Evolutionary conservation across 1,139 yeast genomes (phyloP), one percentile per base, ranked within the genome.

Genomic region (Pichia sp.): DNA sequence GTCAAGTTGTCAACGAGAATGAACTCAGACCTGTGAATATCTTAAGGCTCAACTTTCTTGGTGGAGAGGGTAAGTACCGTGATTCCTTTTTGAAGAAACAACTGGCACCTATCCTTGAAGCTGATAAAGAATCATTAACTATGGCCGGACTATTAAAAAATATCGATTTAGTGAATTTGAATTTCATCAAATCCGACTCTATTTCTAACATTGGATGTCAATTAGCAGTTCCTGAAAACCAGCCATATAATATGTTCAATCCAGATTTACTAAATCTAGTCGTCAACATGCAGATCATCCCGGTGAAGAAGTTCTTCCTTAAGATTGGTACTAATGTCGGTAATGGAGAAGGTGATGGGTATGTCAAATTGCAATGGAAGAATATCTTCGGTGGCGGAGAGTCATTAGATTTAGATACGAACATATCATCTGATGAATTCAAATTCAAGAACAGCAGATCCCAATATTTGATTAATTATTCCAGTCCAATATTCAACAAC

Each of bases 241-340:
- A 47, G 12, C 48, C 55, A 3, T 46, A 41, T 40, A 45, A 51
- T 22, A 34, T 50, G 12, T 44, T 50, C 17, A 38, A 40, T 27
- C 42, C 55, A 0, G 60, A 66, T 33, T 58, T 71, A 4, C 46
- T 80, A 12, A 73, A 74, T 22, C 58, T 85, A 14, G 73, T 75
- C 0, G 85, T 90, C 0, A 72, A 75, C n/a, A 66, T 85, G 51
- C 74, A 77, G 45, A 57, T 85, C 2, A 52, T 73, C 12, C 94
- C 94, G 0, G 75, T 77, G 2, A 83, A 85, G 55, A 74, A 72
- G 55, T 84, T 86, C 60, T 77, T 77, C 52, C 90, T 94, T 51
- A 85, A 84, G 59, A 87, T 96, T 2, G 97, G 96, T n/a, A 91
- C 96, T 6, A 90, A 86, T 65, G 79, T 91, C 4, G 97, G 97